Conservation (phyloP, 257 asterid species). For the Eustoma russellianum region DNA sequence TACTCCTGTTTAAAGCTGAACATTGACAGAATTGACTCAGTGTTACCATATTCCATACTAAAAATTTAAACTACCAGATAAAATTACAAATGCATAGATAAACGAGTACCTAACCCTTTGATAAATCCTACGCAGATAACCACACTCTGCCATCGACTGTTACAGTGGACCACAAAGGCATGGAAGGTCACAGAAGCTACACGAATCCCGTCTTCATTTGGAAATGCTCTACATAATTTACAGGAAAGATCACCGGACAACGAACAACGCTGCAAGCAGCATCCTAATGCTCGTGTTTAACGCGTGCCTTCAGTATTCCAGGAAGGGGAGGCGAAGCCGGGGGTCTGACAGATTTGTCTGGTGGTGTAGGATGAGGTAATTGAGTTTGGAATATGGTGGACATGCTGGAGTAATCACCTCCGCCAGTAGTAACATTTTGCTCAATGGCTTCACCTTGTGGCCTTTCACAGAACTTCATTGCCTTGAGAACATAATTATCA, state of each 20-base stretch:
- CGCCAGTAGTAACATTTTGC: slow-evolving; percentile 20
- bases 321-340: slow-evolving; percentile 75
- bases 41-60: too few species aligned
- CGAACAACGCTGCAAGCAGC: slow-evolving; percentile 2
- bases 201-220: slow-evolving; percentile 16
- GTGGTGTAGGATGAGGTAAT: slow-evolving; percentile 28
- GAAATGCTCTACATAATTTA: slow-evolving; percentile 43
- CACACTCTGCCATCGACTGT: slow-evolving; percentile 3
- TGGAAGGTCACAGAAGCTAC: slow-evolving; percentile 17
- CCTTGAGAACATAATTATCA: slow-evolving; percentile 82
- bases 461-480: slow-evolving; percentile 67
- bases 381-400: slow-evolving; percentile 35
- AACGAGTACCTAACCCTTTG: neutral
- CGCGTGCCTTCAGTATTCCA: slow-evolving; percentile 77
- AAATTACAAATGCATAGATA: too few species aligned
- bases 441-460: slow-evolving; percentile 22
- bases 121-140: neutral
- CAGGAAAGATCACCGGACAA: slow-evolving; percentile 24
- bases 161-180: slow-evolving; percentile 6
- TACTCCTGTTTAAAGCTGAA: too few species aligned
- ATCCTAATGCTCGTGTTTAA: slow-evolving; percentile 66
- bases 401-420: slow-evolving; percentile 70
- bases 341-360: slow-evolving; percentile 33
- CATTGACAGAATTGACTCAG: too few species aligned
- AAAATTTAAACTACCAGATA: too few species aligned